Conservation (phyloP, 208 protist species). For the Crithidia thermophila region DNA sequence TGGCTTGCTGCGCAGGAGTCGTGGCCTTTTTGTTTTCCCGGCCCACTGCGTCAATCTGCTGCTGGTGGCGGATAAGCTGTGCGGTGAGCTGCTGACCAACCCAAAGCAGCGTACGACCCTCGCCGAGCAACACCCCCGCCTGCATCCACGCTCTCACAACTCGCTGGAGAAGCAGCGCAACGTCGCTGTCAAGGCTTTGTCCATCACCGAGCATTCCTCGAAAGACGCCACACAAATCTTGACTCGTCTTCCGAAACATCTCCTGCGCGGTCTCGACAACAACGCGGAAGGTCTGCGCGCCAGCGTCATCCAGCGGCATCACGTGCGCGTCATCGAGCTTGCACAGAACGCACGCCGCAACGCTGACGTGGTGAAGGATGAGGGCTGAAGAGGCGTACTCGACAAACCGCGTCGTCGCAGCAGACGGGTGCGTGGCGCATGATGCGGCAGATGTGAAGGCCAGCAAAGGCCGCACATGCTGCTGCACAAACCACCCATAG, state of each 20-base stretch:
- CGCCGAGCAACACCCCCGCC: constrained; percentile 27
- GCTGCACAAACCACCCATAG: background rate
- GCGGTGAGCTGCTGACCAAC: constrained; percentile 14
- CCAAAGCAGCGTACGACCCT: constrained; percentile 10
- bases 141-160: constrained; percentile 29
- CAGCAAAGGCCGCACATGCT: background rate
- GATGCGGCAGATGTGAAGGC: no score
- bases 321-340: no score
- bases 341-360: background rate
- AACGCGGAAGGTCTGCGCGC: background rate
- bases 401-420: background rate
- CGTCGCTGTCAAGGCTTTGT: background rate
- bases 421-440: background rate
- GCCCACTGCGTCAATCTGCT: background rate
- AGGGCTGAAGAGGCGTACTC: background rate
- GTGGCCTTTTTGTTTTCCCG: background rate
- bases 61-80: background rate
- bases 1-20: no score
- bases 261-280: constrained; percentile 4
- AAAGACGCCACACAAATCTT: constrained; percentile 2
- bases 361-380: background rate
- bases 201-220: background rate
- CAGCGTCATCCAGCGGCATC: no score
- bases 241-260: constrained; percentile 17
- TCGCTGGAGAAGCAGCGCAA: background rate